phyloP scores from a whole-genome alignment of 2,329 filamentous ascomycete genomes.

The Dactylonectria macrodidyma region DNA sequence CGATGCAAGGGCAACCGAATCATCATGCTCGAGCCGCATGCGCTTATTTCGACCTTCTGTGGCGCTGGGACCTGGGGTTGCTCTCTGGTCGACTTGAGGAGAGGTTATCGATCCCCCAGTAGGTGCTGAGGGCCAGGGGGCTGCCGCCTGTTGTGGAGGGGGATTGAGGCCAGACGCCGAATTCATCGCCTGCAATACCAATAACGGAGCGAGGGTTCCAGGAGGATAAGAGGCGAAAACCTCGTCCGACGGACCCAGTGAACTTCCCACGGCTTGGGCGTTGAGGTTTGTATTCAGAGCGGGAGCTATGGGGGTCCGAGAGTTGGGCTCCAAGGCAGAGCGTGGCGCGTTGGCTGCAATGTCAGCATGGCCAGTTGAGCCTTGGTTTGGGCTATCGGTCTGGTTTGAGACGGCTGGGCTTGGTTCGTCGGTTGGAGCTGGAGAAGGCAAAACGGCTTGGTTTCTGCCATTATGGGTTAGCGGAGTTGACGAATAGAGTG shows the following conservation, averaged over 20 bases:
- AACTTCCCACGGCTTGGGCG: not conserved
- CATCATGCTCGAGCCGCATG: slow-evolving; percentile 26
- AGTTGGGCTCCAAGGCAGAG: slow-evolving; percentile 28
- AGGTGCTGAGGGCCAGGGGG: not conserved
- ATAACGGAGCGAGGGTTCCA: not conserved
- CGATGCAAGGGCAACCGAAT: not conserved
- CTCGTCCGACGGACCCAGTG: not conserved
- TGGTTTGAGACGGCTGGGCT: slow-evolving; percentile 60
- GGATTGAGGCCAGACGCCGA: slow-evolving; percentile 10
- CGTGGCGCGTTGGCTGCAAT: slow-evolving; percentile 21
- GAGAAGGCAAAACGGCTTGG: slow-evolving; percentile 69
- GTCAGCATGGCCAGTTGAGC: slow-evolving; percentile 32
- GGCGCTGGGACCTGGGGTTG: not conserved
- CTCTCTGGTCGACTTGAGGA: not conserved
- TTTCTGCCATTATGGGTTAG: slow-evolving; percentile 40
- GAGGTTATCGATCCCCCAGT: not conserved
- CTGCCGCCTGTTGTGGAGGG: slow-evolving; percentile 7
- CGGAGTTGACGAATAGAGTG: slow-evolving; percentile 12
- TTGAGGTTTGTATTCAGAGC: not conserved
- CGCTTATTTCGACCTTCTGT: slow-evolving; percentile 35
- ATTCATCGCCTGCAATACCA: slow-evolving; percentile 11
- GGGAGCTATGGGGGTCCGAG: slow-evolving; percentile 22
- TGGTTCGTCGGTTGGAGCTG: slow-evolving; percentile 73
- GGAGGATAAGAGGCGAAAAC: not conserved
- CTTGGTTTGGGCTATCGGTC: slow-evolving; percentile 53